Base-by-base conservation (phyloP, 352 stramenopile genomes). In the Phytophthora podocarpi region DNA sequence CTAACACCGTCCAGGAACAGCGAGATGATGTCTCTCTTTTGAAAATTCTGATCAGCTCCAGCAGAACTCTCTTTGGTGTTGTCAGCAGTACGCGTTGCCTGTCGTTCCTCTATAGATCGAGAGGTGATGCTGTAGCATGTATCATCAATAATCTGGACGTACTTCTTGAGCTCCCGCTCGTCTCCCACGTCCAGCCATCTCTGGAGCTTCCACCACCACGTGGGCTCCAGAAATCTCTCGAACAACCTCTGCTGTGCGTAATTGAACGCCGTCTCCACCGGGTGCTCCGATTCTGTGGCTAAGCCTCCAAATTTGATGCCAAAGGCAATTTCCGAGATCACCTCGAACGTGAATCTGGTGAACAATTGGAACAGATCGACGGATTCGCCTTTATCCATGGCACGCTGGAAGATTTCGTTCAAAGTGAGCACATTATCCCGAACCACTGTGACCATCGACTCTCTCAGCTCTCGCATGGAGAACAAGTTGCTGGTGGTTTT, bases 401-500 rank as follows among this genome's bases (percentile, higher is more conserved):
- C 48, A 20, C 31, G 40, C 26, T 73, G 23, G 0, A 86, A 50
- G 5, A 80, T 67, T 4, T 13, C 13, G 18, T 66, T 53, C 11
- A 81, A 16, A 16, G 27, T 52, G 6, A 40, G 6, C 12, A 58
- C 23, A 40, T 77, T 63, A 3, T 56, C 46, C 40, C 68, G 64
- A 2, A 86, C 54, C 5, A 67, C 61, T 2, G 57, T 36, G 6
- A 64, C 59, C 79, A 89, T 86, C 13, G 48, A 66, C 2, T 80
- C 74, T 4, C 67, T 59, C 0, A 89, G 32, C 5, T 55, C 58
- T 1, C 67, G 57, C 18, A 67, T 58, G 13, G 74, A 76, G 57
- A 87, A 89, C 40, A 87, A 49, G 5, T 72, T 69, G 41, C 70
- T 85, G 5, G 72, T 56, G 0, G 75, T 81, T 70, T 85, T 87